Evolutionary conservation across 148 eudicot genomes (phyloP).

Genomic region (Chenopodium suecicum): DNA sequence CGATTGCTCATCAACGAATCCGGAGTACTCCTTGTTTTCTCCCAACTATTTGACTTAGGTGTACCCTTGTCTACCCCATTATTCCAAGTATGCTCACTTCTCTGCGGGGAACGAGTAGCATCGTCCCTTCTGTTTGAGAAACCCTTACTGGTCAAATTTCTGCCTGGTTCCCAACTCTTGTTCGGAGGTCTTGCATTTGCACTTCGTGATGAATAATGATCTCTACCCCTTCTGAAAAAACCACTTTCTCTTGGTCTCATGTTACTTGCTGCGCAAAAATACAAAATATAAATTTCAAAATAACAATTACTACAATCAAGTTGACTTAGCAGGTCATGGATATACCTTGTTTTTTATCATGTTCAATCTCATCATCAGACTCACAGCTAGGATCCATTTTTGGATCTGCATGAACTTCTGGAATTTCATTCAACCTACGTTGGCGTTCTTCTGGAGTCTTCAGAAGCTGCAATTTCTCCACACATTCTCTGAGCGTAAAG

Average conservation of each 20-base stretch:
- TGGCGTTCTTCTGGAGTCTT: conserved; percentile 94
- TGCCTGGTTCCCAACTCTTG: conserved; percentile 51
- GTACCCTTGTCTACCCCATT: conserved; percentile 41
- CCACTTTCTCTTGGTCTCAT: conserved; percentile 47
- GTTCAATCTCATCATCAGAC: conserved; percentile 78
- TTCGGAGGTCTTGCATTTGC: conserved; percentile 42
- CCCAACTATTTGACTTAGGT: conserved; percentile 33
- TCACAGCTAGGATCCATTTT: conserved; percentile 89
- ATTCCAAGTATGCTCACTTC: conserved; percentile 45
- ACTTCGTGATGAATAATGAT: conserved; percentile 60
- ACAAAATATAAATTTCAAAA: neutral
- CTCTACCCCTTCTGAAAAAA: conserved; percentile 58
- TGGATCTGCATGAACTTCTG: conserved; percentile 89
- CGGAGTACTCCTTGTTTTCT: conserved; percentile 39
- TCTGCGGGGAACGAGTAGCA: conserved; percentile 32
- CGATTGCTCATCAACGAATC: conserved; percentile 31
- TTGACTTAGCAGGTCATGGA: neutral
- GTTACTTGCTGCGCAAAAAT: conserved; percentile 43
- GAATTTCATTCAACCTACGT: conserved; percentile 85
- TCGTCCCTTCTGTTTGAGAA: conserved; percentile 48
- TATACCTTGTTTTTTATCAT: conserved; percentile 61
- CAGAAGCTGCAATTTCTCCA: conserved; percentile 85
- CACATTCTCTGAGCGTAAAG: conserved; percentile 90
- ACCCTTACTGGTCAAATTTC: conserved; percentile 44
- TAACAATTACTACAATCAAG: neutral